phyloP scores from a whole-genome alignment of 1,139 yeast genomes.

The Hansenula sp. region DNA sequence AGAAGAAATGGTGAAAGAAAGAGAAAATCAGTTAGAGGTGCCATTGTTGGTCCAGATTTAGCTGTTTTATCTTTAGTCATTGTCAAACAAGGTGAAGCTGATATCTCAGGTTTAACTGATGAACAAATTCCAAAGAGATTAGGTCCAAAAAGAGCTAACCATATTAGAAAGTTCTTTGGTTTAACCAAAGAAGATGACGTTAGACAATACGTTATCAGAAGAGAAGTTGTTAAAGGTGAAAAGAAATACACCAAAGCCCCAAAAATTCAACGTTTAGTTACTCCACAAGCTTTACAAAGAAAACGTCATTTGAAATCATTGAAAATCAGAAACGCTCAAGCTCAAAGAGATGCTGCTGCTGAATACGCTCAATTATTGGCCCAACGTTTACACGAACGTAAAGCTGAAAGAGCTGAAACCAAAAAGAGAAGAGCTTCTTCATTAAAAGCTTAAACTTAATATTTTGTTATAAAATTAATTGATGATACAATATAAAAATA shows the following conservation, averaged over 20 bases:
- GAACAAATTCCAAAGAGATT: constrained; percentile 95
- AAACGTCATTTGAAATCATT: constrained; percentile 92
- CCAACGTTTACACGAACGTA: constrained; percentile 93
- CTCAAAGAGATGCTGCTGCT: constrained; percentile 99
- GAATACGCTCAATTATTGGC: constrained; percentile 98
- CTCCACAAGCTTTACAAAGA: constrained; percentile 98
- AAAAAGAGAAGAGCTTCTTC: constrained; percentile 99
- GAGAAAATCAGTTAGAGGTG: constrained; percentile 99
- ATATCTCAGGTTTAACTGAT: constrained; percentile 95
- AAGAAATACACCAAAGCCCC: constrained; percentile 99
- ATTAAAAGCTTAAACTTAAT: constrained; percentile 60
- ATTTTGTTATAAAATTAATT: constrained; percentile 2
- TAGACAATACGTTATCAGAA: constrained; percentile 90
- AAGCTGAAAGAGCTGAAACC: constrained; percentile 94
- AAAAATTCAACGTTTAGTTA: constrained; percentile 97
- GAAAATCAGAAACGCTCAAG: constrained; percentile 94
- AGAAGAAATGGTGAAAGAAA: constrained; percentile 99
- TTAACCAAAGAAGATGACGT: constrained; percentile 94
- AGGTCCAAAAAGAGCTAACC: constrained; percentile 99
- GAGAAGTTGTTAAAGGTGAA: constrained; percentile 96
- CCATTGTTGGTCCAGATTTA: constrained; percentile 96
- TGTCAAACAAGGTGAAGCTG: constrained; percentile 96
- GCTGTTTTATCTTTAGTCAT: constrained; percentile 91
- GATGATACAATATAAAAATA: constrained; percentile 2
- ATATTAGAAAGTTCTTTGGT: constrained; percentile 98